Evolutionary conservation across 495 filamentous ascomycete genomes (phyloP).

Genomic region (Xylaria telfairii): DNA sequence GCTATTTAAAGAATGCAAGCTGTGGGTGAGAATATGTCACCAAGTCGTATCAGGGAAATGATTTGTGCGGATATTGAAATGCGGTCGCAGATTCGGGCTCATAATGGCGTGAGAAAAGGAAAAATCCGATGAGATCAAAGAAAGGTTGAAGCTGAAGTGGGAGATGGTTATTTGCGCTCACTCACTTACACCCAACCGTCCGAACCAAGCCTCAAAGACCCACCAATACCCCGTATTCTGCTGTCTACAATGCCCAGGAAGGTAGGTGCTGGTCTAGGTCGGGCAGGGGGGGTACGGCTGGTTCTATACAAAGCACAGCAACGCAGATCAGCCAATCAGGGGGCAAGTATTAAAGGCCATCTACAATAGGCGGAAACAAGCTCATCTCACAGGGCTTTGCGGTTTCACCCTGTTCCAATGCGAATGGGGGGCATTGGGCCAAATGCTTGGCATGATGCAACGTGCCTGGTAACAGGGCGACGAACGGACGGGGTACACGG

Average conservation of each 20-base stretch:
- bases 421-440: not conserved
- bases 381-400: not conserved
- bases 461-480: not conserved
- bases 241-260: too few species aligned
- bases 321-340: not conserved
- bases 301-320: not conserved
- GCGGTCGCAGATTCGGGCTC: not conserved
- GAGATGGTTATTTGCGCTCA: not conserved
- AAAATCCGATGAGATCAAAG: not conserved
- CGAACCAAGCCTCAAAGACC: not conserved
- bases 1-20: not conserved
- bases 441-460: slow-evolving; percentile 6
- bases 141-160: not conserved
- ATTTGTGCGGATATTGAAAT: not conserved
- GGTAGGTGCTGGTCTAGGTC: not conserved
- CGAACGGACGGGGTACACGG: not conserved
- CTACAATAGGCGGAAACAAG: not conserved
- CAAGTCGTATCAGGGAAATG: not conserved
- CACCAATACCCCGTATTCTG: too few species aligned
- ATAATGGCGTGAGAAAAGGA: not conserved
- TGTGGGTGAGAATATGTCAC: not conserved
- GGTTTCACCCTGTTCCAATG: slow-evolving; percentile 7
- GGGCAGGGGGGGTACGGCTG: not conserved
- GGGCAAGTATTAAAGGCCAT: not conserved
- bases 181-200: slow-evolving; percentile 4